phyloP scores from a whole-genome alignment of 129 eudicot species.

The Solidago caesia region DNA sequence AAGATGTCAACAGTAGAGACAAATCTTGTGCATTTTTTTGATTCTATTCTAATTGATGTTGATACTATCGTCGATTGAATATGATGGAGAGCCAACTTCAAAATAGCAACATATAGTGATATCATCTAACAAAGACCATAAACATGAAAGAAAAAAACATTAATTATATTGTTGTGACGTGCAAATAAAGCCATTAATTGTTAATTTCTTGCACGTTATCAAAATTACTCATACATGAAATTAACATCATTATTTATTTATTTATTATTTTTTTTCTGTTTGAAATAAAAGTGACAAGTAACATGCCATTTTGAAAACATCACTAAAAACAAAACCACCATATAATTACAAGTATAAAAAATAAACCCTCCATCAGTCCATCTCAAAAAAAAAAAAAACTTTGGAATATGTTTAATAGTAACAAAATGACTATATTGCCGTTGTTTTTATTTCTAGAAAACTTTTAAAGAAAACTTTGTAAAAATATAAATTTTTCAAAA shows the following conservation, averaged over 20 bases:
- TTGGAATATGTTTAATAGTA: too few relatives aligned
- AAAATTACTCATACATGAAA: neutral
- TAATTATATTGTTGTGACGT: neutral
- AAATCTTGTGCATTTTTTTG: too few relatives aligned
- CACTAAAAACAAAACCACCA: neutral
- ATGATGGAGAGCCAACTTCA: neutral
- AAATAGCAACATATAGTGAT: too few relatives aligned
- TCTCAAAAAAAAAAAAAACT: too few relatives aligned
- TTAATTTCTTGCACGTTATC: slow-evolving; percentile 9
- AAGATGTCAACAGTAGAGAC: too few relatives aligned
- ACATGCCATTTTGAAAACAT: neutral
- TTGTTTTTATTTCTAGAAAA: too few relatives aligned
- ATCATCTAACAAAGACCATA: neutral
- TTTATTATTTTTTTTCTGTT: neutral
- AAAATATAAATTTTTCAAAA: neutral
- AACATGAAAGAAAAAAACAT: neutral
- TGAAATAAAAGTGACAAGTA: neutral
- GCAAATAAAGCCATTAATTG: neutral
- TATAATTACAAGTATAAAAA: too few relatives aligned
- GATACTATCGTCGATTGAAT: neutral
- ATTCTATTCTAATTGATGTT: too few relatives aligned
- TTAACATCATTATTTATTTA: too few relatives aligned
- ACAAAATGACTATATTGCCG: too few relatives aligned
- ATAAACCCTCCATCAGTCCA: too few relatives aligned
- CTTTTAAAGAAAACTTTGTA: too few relatives aligned